phyloP scores from a whole-genome alignment of 2,329 filamentous ascomycete species.

The Beauveria medogensis region DNA sequence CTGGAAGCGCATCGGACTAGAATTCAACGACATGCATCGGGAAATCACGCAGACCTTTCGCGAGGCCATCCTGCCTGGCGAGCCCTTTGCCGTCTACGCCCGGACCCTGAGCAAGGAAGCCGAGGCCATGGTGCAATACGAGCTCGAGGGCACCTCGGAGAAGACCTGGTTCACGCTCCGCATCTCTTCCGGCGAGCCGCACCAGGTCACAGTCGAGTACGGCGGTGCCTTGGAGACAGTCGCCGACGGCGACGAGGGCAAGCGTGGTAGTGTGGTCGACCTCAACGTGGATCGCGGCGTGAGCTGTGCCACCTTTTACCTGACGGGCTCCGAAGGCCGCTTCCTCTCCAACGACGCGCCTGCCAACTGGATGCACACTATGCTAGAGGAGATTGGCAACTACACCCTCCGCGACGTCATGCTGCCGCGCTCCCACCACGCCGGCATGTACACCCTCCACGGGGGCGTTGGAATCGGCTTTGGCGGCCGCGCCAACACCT shows the following conservation, averaged over 20 bases:
- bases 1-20: constrained; percentile 18
- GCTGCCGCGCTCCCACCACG: constrained; percentile 25
- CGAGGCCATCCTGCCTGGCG: constrained; percentile 20
- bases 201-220: constrained; percentile 16
- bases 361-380: constrained; percentile 23
- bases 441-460: constrained; percentile 19
- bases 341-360: constrained; percentile 21
- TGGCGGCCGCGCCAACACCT: constrained; percentile 15
- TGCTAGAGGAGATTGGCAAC: constrained; percentile 20
- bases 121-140: constrained; percentile 20
- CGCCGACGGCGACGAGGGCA: constrained; percentile 10
- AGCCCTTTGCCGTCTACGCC: constrained; percentile 1
- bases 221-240: constrained; percentile 18
- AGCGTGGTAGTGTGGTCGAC: not conserved
- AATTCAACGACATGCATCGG: constrained; percentile 14
- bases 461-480: not conserved
- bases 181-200: constrained; percentile 11
- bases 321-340: constrained; percentile 23
- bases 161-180: constrained; percentile 21
- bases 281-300: not conserved
- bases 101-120: accelerated
- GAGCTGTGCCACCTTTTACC: constrained; percentile 14
- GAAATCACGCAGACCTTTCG: constrained; percentile 14
- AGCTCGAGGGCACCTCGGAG: constrained; percentile 20
- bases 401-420: constrained; percentile 22